Evolutionary conservation across 2,329 filamentous ascomycete genomes (phyloP).

Genomic region (Colletotrichum sp.): DNA sequence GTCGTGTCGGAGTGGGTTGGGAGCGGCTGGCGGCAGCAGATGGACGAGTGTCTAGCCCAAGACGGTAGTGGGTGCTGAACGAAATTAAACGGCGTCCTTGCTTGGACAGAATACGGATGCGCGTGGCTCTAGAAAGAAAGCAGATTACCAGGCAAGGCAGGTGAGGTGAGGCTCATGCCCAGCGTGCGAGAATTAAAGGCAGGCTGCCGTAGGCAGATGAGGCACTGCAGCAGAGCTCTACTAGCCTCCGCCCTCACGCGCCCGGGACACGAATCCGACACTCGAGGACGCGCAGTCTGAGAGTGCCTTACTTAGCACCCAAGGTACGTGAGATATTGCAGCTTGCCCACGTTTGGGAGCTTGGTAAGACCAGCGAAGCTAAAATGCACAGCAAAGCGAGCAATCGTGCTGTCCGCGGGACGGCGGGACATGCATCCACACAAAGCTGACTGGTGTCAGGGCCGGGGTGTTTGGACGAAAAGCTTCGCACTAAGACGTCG

Average conservation of each 20-base stretch:
- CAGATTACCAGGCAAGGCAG: not conserved
- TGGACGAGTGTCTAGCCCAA: not conserved
- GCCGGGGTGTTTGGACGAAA: not conserved
- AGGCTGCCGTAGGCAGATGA: not conserved
- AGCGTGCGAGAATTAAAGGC: not conserved
- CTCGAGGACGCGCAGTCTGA: not conserved
- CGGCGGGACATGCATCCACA: not conserved
- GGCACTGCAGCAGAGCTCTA: not conserved
- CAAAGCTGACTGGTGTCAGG: not conserved
- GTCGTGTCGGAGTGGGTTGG: not conserved
- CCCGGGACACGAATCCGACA: not conserved
- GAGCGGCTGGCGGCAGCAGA: slow-evolving; percentile 4
- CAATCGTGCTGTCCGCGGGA: not conserved
- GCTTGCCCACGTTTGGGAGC: not conserved
- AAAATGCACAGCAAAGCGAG: not conserved
- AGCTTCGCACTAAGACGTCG: slow-evolving; percentile 1
- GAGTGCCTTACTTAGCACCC: not conserved
- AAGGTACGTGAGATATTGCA: not conserved
- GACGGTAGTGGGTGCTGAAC: not conserved
- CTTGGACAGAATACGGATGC: not conserved
- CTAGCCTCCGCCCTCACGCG: not conserved
- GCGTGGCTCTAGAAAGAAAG: not conserved
- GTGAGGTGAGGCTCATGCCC: not conserved
- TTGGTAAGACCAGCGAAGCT: not conserved
- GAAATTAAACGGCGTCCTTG: not conserved